A percentile compares a stretch with the other conserved stretches of the same genome.
These are phyloP conservation scores for Botryotinia globosa DNA, from an alignment of 2,329 filamentous ascomycete species.

Conservation along the genomic window DNA sequence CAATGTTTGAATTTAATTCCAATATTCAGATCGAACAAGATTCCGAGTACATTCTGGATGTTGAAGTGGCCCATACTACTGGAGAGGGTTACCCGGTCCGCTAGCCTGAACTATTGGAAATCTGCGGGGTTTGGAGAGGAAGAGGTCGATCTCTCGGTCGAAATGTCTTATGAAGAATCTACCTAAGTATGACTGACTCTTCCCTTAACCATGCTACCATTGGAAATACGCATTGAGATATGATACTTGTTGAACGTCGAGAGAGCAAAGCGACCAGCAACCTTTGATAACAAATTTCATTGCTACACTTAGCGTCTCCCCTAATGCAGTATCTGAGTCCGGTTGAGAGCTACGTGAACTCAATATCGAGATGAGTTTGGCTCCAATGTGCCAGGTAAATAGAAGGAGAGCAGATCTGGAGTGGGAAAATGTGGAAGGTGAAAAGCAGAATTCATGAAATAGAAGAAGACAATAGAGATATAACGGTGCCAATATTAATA, in stretches of 20 bases:
- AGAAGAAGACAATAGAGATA: neutral
- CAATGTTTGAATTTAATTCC: neutral
- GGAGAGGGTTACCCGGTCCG: neutral
- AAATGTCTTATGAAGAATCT: neutral
- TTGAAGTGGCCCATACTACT: neutral
- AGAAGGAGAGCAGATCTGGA: neutral
- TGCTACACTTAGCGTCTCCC: neutral
- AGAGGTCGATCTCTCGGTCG: neutral
- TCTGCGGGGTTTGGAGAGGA: neutral
- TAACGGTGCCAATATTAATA: neutral
- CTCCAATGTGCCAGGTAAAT: neutral
- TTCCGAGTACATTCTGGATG: neutral
- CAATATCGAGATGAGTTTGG: neutral
- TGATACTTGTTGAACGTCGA: neutral
- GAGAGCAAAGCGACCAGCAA: neutral
- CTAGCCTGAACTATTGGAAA: neutral
- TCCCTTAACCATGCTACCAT: neutral
- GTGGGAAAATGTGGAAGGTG: neutral
- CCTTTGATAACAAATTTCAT: neutral
- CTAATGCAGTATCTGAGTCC: neutral
- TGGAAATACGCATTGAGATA: neutral
- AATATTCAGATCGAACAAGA: neutral
- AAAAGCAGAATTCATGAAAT: neutral
- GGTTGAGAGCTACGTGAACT: neutral
- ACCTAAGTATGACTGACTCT: neutral